These are phyloP conservation scores for Tephrocybe sp. DNA, from an alignment of 768 basidiomycete genomes.

Conservation along the genomic window DNA sequence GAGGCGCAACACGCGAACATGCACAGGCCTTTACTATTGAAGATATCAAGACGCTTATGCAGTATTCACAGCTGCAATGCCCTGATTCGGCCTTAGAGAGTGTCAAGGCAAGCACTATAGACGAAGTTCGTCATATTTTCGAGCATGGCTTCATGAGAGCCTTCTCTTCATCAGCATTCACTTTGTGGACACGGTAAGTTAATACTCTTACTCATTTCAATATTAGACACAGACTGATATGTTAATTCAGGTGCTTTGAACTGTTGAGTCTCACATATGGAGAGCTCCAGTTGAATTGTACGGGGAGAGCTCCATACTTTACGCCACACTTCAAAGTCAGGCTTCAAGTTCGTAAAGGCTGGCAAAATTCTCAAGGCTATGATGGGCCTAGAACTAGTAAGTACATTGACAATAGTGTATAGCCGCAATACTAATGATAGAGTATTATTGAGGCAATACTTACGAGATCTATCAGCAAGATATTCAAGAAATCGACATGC, in stretches of 20 bases:
- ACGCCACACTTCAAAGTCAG: no score
- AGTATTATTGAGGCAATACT: constrained; percentile 19
- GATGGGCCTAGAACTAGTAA: constrained; percentile 14
- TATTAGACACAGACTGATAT: no score
- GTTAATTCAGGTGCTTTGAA: no score
- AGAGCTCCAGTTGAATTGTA: no score
- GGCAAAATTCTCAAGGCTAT: constrained; percentile 15
- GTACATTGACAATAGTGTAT: background rate
- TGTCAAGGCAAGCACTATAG: background rate
- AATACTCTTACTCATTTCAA: no score
- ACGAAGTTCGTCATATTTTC: constrained; percentile 9
- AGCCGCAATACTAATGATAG: background rate
- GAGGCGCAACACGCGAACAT: constrained; percentile 23
- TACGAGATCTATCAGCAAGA: constrained; percentile 36
- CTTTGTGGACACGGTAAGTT: constrained; percentile 31
- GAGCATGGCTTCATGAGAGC: constrained; percentile 29
- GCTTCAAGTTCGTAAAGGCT: constrained; percentile 17
- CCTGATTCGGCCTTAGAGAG: constrained; percentile 8
- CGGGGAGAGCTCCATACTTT: no score
- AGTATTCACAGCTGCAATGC: constrained; percentile 24
- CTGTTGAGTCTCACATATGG: no score
- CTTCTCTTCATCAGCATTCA: constrained; percentile 26
- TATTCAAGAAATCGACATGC: constrained; percentile 27
- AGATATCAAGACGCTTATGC: constrained; percentile 26
- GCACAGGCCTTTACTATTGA: constrained; percentile 30